Evolutionary conservation across 805 yeast genomes (phyloP), one percentile per base, ranked within the genome.

Genomic region (Vanderwaltozyma yarrowii): DNA sequence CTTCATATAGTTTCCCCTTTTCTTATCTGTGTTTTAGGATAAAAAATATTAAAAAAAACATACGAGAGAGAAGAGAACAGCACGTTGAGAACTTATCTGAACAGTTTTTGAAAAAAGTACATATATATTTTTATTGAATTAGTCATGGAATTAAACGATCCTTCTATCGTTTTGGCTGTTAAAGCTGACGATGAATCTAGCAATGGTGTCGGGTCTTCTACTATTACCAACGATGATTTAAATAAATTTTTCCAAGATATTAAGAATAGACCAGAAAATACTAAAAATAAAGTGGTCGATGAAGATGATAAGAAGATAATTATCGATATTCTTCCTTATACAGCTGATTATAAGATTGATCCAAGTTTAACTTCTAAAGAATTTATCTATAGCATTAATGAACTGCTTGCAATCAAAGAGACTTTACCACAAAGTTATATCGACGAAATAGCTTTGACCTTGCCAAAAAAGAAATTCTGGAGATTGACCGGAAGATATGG

Each of bases 401-500:
- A 58, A 39, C 39, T 58, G 25, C 16, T 50, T 18, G 35, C 41
- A 8, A 36, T 46, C 5, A 42, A 46, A 9, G 43, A 45, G 17
- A 34, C 53, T 37, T 31, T 55, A 2, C 54, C 61, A 6, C 51
- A 56, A n/a, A 52, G 49, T 26, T 51, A 69, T 24, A 41, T 65
- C 16, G 51, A 52, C 13, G 50, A 54, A 35, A 58, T 61, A 41
- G 49, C 55, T 6, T 50, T 60, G 12, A 44, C 54, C 21, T 59
- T 73, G 44, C 79, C 80, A 3, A 70, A 62, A 27, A 59, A 54
- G 37, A 59, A 65, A 14, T 76, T 74, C 46, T 76, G 77, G 72
- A 64, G 72, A 42, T 50, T 65, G 37, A 62, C 60, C 44, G 56
- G 48, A 35, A 51, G 49, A 35, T 49, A 41, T 36, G 49, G 47